phyloP scores from a whole-genome alignment of 805 yeast genomes.

The Kuraishia borneana region DNA sequence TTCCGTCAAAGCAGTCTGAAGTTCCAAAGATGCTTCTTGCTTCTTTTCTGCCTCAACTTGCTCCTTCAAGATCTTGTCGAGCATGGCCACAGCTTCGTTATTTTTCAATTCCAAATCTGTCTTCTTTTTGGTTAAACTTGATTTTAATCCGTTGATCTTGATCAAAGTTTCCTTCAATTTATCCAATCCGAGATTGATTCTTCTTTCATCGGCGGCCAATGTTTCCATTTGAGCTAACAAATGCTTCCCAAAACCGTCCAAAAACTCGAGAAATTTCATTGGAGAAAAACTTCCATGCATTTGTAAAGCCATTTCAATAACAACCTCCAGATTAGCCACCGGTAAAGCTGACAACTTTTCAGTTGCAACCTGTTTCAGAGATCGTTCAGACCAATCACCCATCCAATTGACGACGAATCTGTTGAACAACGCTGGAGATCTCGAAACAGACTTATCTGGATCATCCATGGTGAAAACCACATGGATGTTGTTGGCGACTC shows the following conservation, averaged over 20 bases:
- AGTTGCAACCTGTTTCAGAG: slow-evolving; percentile 41
- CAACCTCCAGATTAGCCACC: slow-evolving; percentile 29
- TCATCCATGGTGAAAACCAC: slow-evolving; percentile 70
- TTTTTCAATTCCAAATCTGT: slow-evolving; percentile 42
- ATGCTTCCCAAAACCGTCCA: slow-evolving; percentile 29
- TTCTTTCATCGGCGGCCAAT: slow-evolving; percentile 59
- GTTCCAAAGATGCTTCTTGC: slow-evolving; percentile 72
- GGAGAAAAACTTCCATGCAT: slow-evolving; percentile 32
- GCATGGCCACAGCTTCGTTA: slow-evolving; percentile 55
- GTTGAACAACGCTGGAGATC: slow-evolving; percentile 85
- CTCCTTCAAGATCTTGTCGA: slow-evolving; percentile 65
- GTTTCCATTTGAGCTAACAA: slow-evolving; percentile 32
- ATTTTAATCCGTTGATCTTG: slow-evolving; percentile 51
- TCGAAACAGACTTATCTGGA: slow-evolving; percentile 20
- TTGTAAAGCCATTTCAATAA: slow-evolving; percentile 33
- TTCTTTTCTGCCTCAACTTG: slow-evolving; percentile 91
- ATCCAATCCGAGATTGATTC: slow-evolving; percentile 62
- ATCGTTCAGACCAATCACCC: slow-evolving; percentile 63
- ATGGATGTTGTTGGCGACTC: slow-evolving; percentile 64
- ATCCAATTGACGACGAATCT: slow-evolving; percentile 84
- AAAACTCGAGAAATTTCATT: slow-evolving; percentile 31
- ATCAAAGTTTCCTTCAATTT: slow-evolving; percentile 68
- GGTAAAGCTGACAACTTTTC: slow-evolving; percentile 24
- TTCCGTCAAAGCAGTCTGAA: slow-evolving; percentile 54
- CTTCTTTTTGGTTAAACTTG: slow-evolving; percentile 42